Evolutionary conservation across 805 yeast genomes (phyloP).

Genomic region (Teunomyces cretensis): DNA sequence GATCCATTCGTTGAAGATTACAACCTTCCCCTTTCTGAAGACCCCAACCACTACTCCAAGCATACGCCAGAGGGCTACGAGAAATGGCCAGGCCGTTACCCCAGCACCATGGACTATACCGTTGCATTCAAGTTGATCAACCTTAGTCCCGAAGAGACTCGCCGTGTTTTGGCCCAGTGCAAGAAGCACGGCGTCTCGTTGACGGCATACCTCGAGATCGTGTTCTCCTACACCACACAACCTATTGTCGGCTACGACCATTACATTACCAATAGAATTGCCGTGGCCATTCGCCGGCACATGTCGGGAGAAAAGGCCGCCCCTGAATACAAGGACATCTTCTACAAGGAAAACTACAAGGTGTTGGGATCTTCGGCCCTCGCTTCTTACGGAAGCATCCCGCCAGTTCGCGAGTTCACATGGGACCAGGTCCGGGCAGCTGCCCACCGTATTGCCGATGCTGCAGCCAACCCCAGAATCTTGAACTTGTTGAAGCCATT

Average conservation of each 20-base stretch:
- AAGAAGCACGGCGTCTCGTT: constrained; percentile 29
- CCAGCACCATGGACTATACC: constrained; percentile 13
- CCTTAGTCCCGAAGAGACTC: constrained; percentile 24
- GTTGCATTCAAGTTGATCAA: constrained; percentile 28
- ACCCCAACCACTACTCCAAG: constrained; percentile 23
- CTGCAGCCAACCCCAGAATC: constrained; percentile 21
- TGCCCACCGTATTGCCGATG: constrained; percentile 16
- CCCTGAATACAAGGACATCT: constrained; percentile 16
- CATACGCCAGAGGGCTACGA: constrained; percentile 16
- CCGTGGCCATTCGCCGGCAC: constrained; percentile 35
- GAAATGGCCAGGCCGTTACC: constrained; percentile 34
- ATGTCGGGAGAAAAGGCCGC: constrained; percentile 12
- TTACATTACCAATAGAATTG: constrained; percentile 26
- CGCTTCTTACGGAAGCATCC: constrained; percentile 28
- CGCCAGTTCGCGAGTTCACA: constrained; percentile 29
- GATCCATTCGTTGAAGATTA: constrained; percentile 29
- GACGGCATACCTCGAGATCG: constrained; percentile 30
- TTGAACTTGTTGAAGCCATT: constrained; percentile 22
- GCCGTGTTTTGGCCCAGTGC: constrained; percentile 24
- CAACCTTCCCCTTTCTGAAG: constrained; percentile 26
- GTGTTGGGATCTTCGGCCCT: constrained; percentile 35
- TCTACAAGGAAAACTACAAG: constrained; percentile 18
- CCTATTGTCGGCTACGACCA: constrained; percentile 26
- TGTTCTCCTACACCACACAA: constrained; percentile 25
- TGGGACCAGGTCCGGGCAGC: constrained; percentile 32